A percentile compares a stretch with the other conserved stretches of the same genome.
phyloP scores from a whole-genome alignment of 352 stramenopile genomes.

The Globisporangium paroecandrum region DNA sequence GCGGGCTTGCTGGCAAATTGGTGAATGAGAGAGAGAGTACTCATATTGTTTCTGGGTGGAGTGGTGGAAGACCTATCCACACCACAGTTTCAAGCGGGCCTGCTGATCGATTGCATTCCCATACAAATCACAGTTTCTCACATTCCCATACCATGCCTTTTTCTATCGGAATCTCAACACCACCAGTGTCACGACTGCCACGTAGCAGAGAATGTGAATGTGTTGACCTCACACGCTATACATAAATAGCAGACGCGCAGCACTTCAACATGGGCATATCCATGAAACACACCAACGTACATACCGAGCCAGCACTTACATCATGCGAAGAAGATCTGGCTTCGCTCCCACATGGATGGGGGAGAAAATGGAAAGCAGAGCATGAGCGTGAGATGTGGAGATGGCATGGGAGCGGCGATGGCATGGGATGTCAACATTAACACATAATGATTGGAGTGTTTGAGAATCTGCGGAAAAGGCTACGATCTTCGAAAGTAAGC shows the following conservation, averaged over 20 bases:
- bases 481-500: too few relatives aligned
- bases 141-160: background rate
- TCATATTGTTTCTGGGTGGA: background rate
- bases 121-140: background rate
- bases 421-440: too few relatives aligned
- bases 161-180: background rate
- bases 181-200: background rate
- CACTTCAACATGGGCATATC: background rate
- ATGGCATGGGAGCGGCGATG: background rate
- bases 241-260: background rate
- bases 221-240: background rate
- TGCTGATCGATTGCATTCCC: background rate
- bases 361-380: background rate
- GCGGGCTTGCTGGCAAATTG: background rate
- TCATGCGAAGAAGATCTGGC: background rate
- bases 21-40: background rate
- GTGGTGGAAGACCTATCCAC: background rate
- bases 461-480: too few relatives aligned
- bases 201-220: background rate
- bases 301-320: background rate
- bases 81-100: background rate
- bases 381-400: background rate
- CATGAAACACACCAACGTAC: background rate
- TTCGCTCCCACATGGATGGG: background rate
- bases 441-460: too few relatives aligned